These are phyloP conservation scores for Zymoseptoria crescenta DNA, from an alignment of 2,329 filamentous ascomycete genomes.

Conservation along the genomic window DNA sequence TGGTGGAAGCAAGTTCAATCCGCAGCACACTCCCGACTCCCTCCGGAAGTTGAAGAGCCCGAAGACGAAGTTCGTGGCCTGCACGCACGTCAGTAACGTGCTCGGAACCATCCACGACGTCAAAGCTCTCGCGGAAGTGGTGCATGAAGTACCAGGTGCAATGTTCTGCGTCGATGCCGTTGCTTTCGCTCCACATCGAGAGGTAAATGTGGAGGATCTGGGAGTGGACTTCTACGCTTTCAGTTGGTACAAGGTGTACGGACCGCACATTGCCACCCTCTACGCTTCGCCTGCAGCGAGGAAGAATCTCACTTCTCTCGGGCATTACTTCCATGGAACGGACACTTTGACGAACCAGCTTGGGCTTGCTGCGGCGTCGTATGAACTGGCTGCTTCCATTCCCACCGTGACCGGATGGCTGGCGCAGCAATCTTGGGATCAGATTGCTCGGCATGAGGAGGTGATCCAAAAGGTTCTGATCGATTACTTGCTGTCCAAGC, in stretches of 20 bases:
- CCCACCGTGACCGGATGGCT: constrained; percentile 53
- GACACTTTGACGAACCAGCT: constrained; percentile 58
- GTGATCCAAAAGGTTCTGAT: constrained; percentile 53
- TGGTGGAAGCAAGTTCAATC: constrained; percentile 38
- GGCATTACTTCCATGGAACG: constrained; percentile 59
- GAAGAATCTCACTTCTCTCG: constrained; percentile 47
- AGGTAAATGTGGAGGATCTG: constrained; percentile 58
- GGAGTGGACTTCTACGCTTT: constrained; percentile 72
- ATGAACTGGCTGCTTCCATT: constrained; percentile 60
- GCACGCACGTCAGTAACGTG: constrained; percentile 67
- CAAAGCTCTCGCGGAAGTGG: constrained; percentile 46
- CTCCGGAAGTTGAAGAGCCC: constrained; percentile 52
- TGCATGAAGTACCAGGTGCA: constrained; percentile 47
- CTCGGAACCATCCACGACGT: constrained; percentile 63
- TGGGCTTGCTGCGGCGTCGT: constrained; percentile 60
- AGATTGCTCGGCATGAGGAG: constrained; percentile 52
- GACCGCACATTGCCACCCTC: constrained; percentile 64
- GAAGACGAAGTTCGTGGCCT: constrained; percentile 62
- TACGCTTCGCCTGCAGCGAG: constrained; percentile 56
- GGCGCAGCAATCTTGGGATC: constrained; percentile 39
- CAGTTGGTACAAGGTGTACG: constrained; percentile 77
- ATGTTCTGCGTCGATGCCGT: constrained; percentile 69
- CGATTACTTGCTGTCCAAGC: constrained; percentile 47
- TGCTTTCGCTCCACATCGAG: constrained; percentile 65
- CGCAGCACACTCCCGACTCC: constrained; percentile 50